Evolutionary conservation across 2,329 filamentous ascomycete genomes (phyloP), one percentile per base, ranked within the genome.

Genomic region (Albophoma yamanashiensis): DNA sequence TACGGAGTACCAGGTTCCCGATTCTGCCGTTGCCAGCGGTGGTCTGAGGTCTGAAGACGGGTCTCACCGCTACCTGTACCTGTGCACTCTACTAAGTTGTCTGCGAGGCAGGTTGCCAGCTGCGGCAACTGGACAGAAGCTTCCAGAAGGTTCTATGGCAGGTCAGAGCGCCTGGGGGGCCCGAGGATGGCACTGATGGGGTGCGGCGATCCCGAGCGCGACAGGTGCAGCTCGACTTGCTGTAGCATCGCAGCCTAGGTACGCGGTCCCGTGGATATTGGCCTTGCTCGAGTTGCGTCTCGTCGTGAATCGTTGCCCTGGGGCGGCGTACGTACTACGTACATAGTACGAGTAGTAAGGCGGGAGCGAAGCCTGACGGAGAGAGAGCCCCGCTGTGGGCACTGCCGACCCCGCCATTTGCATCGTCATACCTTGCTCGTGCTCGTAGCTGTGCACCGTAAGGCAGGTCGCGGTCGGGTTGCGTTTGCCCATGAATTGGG

Each of bases 111-210:
- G n/a, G 3, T 31, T 31, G 7, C 9, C 22, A 17, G 25, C 12
- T 52, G 22, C 50, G 15, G 5, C 9, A 27, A 25, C 1, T 22
- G 20, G 38, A 61, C 67, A 55, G 70, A 73, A 71, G 65, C 59
- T 73, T 71, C 69, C 64, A 65, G 70, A 71, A 72, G 63, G 53
- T 73, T 72, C 69, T 50, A 65, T 63, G 38, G 27, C 20, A 27
- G 38, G 36, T 55, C 22, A 38, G 22, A 34, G 22, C n/a, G 31
- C 31, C 20, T 3, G 31, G 22, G 14, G 8, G 20, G 31, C 4
- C 8, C 27, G 36, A 31, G 50, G 47, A 15, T 17, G 20, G 47
- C 27, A 34, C 25, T 20, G 47, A 20, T 5, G 47, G 25, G 27
- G 8, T 8, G 4, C 20, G 27, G 47, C 27, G 27, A 25, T 4